A percentile compares a stretch with the other conserved stretches of the same genome.
Conservation (phyloP, 306 rosid genomes). For the Luffa acutangula region DNA sequence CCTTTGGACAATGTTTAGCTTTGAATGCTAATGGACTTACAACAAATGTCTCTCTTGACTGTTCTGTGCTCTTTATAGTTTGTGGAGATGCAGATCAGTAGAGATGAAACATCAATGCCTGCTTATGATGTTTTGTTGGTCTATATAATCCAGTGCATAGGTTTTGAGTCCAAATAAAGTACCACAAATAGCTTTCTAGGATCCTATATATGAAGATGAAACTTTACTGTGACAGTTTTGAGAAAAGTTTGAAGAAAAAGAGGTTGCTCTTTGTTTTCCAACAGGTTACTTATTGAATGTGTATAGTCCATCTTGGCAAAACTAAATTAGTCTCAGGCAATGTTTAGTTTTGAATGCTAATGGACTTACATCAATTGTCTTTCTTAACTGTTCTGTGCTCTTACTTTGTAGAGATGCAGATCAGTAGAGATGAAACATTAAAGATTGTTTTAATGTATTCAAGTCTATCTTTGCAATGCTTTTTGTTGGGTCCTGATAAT, state of each 20-base stretch:
- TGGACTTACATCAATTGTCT: slow-evolving; percentile 32
- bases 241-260: not conserved
- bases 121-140: not conserved
- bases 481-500: too few relatives aligned
- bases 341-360: slow-evolving; percentile 77
- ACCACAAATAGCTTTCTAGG: not conserved
- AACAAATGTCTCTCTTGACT: slow-evolving; percentile 35
- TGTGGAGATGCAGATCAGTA: slow-evolving; percentile 31
- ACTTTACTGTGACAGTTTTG: not conserved
- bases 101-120: slow-evolving; percentile 26
- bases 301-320: slow-evolving; percentile 63
- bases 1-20: slow-evolving; percentile 9
- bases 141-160: slow-evolving; percentile 26
- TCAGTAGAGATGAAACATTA: slow-evolving; percentile 18
- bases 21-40: slow-evolving; percentile 30
- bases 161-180: slow-evolving; percentile 37
- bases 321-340: slow-evolving; percentile 31
- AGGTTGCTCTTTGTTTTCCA: not conserved
- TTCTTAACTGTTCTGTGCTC: slow-evolving; percentile 33
- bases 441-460: not conserved
- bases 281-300: not conserved
- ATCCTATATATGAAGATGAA: not conserved
- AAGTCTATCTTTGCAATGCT: not conserved
- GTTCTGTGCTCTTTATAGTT: slow-evolving; percentile 24
- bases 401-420: slow-evolving; percentile 26